phyloP scores from a whole-genome alignment of 495 filamentous ascomycete genomes.

The Pseudomonodictys pantanalensis region DNA sequence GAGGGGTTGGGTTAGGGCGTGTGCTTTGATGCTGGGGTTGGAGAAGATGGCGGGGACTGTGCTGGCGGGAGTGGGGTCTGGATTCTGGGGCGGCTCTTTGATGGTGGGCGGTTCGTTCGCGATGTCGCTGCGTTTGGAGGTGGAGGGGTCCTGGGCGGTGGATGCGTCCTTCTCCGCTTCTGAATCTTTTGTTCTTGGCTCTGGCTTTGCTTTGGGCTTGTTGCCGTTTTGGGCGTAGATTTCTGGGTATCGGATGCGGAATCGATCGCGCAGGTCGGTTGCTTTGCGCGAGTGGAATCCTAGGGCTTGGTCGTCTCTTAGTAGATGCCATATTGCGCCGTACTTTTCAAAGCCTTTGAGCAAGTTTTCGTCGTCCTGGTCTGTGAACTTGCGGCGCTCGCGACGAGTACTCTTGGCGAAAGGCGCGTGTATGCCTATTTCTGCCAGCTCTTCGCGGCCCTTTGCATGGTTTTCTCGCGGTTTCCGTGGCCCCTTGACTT shows the following conservation, averaged over 20 bases:
- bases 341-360: constrained; percentile 71
- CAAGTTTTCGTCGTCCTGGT: constrained; percentile 72
- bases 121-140: background rate
- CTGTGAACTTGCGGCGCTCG: constrained; percentile 61
- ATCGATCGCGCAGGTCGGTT: constrained; percentile 78
- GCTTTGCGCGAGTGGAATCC: constrained; percentile 64
- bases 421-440: constrained; percentile 54
- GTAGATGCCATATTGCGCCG: constrained; percentile 77
- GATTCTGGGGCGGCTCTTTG: background rate
- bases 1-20: constrained; percentile 17
- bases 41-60: background rate
- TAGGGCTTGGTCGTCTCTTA: constrained; percentile 67
- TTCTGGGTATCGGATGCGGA: constrained; percentile 75
- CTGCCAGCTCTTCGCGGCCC: constrained; percentile 51
- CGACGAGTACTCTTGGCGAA: constrained; percentile 55
- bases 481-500: constrained; percentile 1
- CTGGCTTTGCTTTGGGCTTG: constrained; percentile 29
- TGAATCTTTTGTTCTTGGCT: constrained; percentile 2
- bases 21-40: background rate
- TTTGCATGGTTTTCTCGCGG: constrained; percentile 34
- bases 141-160: background rate
- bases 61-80: no score
- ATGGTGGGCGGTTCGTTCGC: background rate
- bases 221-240: constrained; percentile 56
- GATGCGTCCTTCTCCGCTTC: constrained; percentile 11